Percentiles rank a stretch among this genome's conserved stretches.
phyloP scores from a whole-genome alignment of 768 basidiomycete species.

The Hygrophoropsis aurantiaca region DNA sequence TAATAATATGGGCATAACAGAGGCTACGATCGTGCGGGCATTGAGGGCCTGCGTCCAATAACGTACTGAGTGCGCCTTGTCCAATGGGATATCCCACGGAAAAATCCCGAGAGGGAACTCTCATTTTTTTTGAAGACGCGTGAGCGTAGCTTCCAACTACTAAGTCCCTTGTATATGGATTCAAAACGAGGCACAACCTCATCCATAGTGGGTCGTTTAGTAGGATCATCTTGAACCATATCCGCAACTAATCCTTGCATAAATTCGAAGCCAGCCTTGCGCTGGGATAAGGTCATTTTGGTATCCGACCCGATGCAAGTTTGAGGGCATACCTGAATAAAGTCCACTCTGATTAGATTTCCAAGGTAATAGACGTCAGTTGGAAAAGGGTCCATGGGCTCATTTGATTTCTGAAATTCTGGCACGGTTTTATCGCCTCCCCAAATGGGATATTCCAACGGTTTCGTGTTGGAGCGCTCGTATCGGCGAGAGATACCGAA shows the following conservation, averaged over 20 bases:
- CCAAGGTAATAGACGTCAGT: slow-evolving; percentile 10
- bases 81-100: neutral
- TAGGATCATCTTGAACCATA: slow-evolving; percentile 10
- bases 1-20: no score
- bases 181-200: slow-evolving; percentile 13
- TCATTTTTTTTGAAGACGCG: slow-evolving; percentile 9
- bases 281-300: neutral
- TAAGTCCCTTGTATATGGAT: no score
- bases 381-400: slow-evolving; percentile 19
- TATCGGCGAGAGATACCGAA: slow-evolving; percentile 22
- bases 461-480: slow-evolving; percentile 2
- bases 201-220: slow-evolving; percentile 14
- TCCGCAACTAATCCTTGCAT: slow-evolving; percentile 24
- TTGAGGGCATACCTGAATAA: slow-evolving; percentile 5
- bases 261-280: slow-evolving; percentile 26
- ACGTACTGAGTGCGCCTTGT: neutral
- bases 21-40: slow-evolving; percentile 2
- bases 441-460: neutral
- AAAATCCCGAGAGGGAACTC: neutral
- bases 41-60: slow-evolving; percentile 7
- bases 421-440: slow-evolving; percentile 25
- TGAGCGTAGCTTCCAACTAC: slow-evolving; percentile 7
- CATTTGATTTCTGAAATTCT: slow-evolving; percentile 12
- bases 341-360: slow-evolving; percentile 6
- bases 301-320: neutral